Evolutionary conservation across 805 yeast genomes (phyloP).

Genomic region (fission yeast (Schizosaccharomyces pombe)): DNA sequence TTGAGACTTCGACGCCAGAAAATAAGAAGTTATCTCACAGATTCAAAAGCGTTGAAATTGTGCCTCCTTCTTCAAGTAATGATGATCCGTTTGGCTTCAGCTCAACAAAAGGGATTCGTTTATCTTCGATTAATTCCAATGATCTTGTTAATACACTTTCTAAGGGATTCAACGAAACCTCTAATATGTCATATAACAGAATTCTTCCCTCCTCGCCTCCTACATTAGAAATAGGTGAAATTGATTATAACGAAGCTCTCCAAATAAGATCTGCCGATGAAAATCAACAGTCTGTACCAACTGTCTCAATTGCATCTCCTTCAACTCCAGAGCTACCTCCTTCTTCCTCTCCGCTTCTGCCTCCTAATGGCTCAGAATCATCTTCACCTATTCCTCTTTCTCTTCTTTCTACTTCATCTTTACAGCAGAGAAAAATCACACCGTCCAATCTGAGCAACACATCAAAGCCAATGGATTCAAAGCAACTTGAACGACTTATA

Average conservation of each 20-base stretch:
- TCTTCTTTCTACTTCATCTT: not conserved
- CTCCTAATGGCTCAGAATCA: not conserved
- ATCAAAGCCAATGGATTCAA: too few relatives aligned
- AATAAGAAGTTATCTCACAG: not conserved
- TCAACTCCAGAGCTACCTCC: not conserved
- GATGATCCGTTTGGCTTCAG: not conserved
- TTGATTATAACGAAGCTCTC: not conserved
- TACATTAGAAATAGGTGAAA: not conserved
- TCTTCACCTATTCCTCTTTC: not conserved
- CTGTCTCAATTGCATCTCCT: not conserved
- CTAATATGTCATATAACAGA: not conserved
- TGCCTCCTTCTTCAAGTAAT: not conserved
- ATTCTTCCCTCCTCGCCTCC: not conserved
- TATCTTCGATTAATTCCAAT: not conserved
- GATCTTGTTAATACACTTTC: too few relatives aligned
- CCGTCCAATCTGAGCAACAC: too few relatives aligned
- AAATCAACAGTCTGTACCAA: too few relatives aligned
- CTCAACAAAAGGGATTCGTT: not conserved
- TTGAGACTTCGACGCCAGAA: not conserved
- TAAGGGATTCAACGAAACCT: not conserved
- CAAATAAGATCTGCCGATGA: too few relatives aligned
- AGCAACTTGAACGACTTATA: not conserved
- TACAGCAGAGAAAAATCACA: too few relatives aligned
- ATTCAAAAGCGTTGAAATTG: not conserved
- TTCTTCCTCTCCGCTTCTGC: not conserved